These are phyloP conservation scores for Acmispon strigosus DNA, from an alignment of 306 rosid species.

Conservation along the genomic window DNA sequence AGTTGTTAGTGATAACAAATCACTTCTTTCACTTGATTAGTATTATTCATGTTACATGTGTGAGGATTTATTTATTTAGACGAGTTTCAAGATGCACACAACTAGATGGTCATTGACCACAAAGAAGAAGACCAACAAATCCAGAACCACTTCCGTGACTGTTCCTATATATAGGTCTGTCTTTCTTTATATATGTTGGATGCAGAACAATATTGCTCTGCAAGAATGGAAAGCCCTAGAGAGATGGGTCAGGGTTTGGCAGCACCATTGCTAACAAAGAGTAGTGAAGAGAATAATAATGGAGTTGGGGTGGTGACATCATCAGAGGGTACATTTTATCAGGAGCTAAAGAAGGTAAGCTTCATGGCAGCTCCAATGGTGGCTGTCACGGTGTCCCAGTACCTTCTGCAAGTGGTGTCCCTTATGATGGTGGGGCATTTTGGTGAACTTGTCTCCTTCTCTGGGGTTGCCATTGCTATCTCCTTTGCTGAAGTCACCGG, in stretches of 20 bases:
- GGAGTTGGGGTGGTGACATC: not conserved
- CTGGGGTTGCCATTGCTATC: slow-evolving; percentile 45
- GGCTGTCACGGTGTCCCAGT: slow-evolving; percentile 41
- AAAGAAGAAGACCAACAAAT: not conserved
- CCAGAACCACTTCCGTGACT: not conserved
- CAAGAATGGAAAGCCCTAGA: not conserved
- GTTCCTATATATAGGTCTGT: not conserved
- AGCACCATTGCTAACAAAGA: slow-evolving; percentile 17
- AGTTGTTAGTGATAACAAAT: not conserved
- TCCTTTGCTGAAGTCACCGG: slow-evolving; percentile 49
- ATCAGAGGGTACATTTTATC: not conserved
- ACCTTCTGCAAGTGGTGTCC: slow-evolving; percentile 44
- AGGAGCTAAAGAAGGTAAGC: slow-evolving; percentile 28
- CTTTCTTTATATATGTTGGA: not conserved
- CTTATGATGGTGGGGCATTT: slow-evolving; percentile 47
- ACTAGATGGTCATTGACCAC: not conserved
- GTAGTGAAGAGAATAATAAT: not conserved
- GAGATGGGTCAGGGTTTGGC: slow-evolving; percentile 21
- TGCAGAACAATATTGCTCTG: not conserved
- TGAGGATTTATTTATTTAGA: not conserved
- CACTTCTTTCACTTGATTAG: not conserved
- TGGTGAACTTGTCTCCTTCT: slow-evolving; percentile 31
- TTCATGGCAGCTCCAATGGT: slow-evolving; percentile 53
- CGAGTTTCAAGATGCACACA: no score
- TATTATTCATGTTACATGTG: not conserved